Base-by-base conservation (phyloP, 1,284 basidiomycete species). In the Rhizoctonia solani region DNA sequence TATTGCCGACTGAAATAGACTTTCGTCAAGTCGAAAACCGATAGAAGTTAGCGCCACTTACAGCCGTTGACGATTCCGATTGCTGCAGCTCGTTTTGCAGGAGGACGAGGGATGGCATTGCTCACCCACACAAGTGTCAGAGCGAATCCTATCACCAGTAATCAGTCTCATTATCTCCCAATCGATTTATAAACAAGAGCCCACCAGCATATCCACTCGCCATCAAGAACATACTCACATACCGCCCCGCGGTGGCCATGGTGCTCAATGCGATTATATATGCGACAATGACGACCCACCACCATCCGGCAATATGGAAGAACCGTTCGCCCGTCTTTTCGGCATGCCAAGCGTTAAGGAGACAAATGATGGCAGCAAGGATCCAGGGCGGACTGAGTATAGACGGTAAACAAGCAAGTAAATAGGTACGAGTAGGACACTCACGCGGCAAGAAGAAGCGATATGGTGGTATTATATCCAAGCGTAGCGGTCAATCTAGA, bases 251-350 rank as follows among this genome's bases (percentile, higher is more conserved):
- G 1, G 78, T 80, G 74, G 86, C 87, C 85, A 87, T 85, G 1
- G 87, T 90, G 16, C 81, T 81, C 65, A 87, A 81, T 1, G 90
- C 87, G 56, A 93, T 85, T 52, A 87, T 73, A 74, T 91, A 92
- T 3, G 89, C 90, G n/a, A 88, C 52, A 50, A 89, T 83, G 16
- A 87, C 88, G 21, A 87, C 69, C 39, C 78, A 70, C 16, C 88
- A 77, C 1, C 88, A 82, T 41, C 77, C 74, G 1, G 78, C 74
- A 55, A 86, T 85, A 72, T 92, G 87, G 75, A 80, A 84, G 76
- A 85, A 88, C 54, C 89, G 83, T 69, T 90, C 87, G 9, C 81
- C 82, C 14, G 74, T 78, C 68, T 80, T 80, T 76, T 94, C 92
- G 4, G 92, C 91, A 77, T 90, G 88, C 70, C 78, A 76, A n/a